Percentiles rank a stretch among this genome's conserved stretches.
phyloP scores from a whole-genome alignment of 1,284 basidiomycete species.

The Nidula niveotomentosa region DNA sequence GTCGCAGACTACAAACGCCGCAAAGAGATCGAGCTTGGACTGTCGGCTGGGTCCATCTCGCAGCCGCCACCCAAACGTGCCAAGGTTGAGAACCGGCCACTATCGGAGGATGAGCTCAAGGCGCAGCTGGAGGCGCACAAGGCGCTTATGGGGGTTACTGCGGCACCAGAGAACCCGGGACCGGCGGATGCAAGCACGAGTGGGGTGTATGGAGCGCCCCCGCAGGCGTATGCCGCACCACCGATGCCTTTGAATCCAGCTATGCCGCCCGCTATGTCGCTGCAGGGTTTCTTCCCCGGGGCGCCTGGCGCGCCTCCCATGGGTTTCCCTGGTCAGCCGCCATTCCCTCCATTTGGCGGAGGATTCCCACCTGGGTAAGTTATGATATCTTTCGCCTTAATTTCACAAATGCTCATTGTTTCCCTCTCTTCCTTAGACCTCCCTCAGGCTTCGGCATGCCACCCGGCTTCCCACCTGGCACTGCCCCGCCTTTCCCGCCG shows the following conservation, averaged over 20 bases:
- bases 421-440: slow-evolving; percentile 28
- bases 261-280: slow-evolving; percentile 29
- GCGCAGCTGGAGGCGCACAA: slow-evolving; percentile 90
- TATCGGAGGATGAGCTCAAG: slow-evolving; percentile 83
- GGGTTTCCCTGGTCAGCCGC: slow-evolving; percentile 23
- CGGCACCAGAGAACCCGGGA: slow-evolving; percentile 34
- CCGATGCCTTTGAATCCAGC: slow-evolving; percentile 40
- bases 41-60: slow-evolving; percentile 77
- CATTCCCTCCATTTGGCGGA: slow-evolving; percentile 36
- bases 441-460: slow-evolving; percentile 41
- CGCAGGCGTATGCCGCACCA: slow-evolving; percentile 62
- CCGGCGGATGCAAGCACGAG: slow-evolving; percentile 38
- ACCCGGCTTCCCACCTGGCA: slow-evolving; percentile 30
- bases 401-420: slow-evolving; percentile 19
- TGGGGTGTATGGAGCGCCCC: slow-evolving; percentile 67
- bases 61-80: slow-evolving; percentile 81
- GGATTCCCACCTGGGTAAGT: slow-evolving; percentile 52
- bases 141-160: slow-evolving; percentile 81
- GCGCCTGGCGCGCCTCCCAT: slow-evolving; percentile 13
- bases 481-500: slow-evolving; percentile 20
- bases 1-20: slow-evolving; percentile 93
- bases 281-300: slow-evolving; percentile 23
- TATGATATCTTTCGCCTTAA: background rate
- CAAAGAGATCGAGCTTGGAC: slow-evolving; percentile 90
- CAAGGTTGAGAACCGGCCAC: slow-evolving; percentile 79